These are phyloP conservation scores for Russula vinacea DNA, from an alignment of 768 basidiomycete genomes.

Conservation along the genomic window DNA sequence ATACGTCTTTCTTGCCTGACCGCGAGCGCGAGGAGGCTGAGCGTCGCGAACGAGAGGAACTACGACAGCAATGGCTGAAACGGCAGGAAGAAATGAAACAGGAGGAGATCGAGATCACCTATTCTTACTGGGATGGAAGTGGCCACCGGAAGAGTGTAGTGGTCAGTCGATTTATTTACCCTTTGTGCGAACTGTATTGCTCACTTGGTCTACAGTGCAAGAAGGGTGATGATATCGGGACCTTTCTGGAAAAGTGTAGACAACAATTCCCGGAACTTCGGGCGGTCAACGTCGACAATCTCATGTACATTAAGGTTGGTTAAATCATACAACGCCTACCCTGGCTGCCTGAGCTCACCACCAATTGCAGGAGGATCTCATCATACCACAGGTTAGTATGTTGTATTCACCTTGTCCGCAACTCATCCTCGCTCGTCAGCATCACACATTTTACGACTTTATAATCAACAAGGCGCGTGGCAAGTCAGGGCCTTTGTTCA, in stretches of 20 bases:
- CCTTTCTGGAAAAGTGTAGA: conserved; percentile 90
- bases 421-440: conserved; percentile 46
- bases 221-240: conserved; percentile 88
- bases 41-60: conserved; percentile 79
- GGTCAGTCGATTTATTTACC: conserved; percentile 47
- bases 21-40: conserved; percentile 95
- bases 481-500: conserved; percentile 96
- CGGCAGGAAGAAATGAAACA: conserved; percentile 64
- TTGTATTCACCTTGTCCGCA: background rate
- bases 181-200: conserved; percentile 10
- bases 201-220: conserved; percentile 67
- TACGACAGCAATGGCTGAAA: conserved; percentile 85
- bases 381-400: conserved; percentile 84
- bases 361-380: conserved; percentile 81
- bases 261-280: conserved; percentile 90
- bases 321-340: conserved; percentile 1
- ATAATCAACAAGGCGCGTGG: conserved; percentile 98
- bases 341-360: conserved; percentile 16
- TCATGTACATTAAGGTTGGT: conserved; percentile 95
- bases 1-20: conserved; percentile 97
- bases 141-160: conserved; percentile 90
- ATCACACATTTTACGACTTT: conserved; percentile 97
- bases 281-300: conserved; percentile 86
- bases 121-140: conserved; percentile 98
- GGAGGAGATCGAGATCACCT: conserved; percentile 85